Evolutionary conservation across 2,329 filamentous ascomycete species (phyloP), one percentile per base, ranked within the genome.

Genomic region (Aspergillus melleus): DNA sequence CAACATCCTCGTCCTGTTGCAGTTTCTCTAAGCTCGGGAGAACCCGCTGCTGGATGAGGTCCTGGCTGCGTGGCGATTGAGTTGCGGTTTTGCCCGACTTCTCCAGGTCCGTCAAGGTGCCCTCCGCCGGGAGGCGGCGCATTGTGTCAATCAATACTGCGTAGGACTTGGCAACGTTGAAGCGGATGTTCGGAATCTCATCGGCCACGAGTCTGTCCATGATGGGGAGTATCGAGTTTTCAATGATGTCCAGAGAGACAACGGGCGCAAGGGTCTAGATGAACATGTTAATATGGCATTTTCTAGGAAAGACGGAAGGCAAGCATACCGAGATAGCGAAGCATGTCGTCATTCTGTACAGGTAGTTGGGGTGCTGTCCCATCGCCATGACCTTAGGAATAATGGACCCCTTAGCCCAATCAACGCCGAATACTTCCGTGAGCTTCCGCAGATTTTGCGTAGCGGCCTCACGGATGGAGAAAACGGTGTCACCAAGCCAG

Each of bases 261-360:
- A 96, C 96, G 32, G 90, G 90, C 30, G 95, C 90, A 64, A 99
- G 88, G 24, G 94, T 99, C 95, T 99, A 67, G 52, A 61, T 44
- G 65, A 63, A 66, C 79, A 70, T 74, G 66, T 54, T 50, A 32
- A 53, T 64, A 60, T 65, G 30, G 4, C 16, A 29, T 59, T 46
- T 63, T 29, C 16, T 16, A 14, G 12, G 44, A 36, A 22, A 47
- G 36, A 49, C 52, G n/a, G 3, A 5, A 20, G 44, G 11, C 20
- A 3, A 32, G 85, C 91, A 83, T 85, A 99, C 95, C 70, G 92
- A 94, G 67, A 99, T 96, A 63, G 95, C 95, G 77, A 99, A 99
- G 81, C 94, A 98, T n/a, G 95, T 99, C 10, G 95, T 99, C 95
- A 99, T 99, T 76, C 95, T 87, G 85, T 99, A 99, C 55, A 99